phyloP scores from a whole-genome alignment of 176 grass and related monocot species.

The Oryza brachyantha region DNA sequence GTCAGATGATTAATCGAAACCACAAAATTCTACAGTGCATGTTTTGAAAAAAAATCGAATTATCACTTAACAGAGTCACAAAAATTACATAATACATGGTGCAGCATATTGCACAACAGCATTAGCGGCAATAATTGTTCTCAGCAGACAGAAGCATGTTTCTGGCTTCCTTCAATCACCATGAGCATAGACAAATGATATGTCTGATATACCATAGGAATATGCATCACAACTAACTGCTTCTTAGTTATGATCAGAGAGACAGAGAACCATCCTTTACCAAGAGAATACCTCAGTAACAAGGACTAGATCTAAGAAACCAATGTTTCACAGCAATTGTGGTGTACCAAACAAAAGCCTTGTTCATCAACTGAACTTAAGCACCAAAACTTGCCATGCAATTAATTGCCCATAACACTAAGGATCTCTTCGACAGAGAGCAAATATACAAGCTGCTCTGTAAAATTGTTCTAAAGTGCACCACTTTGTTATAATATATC shows the following conservation, averaged over 20 bases:
- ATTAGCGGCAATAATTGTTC: not conserved
- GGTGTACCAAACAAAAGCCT: not conserved
- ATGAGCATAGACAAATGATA: constrained; percentile 5
- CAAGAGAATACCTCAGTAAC: not conserved
- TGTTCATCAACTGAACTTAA: not conserved
- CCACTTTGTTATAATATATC: not conserved
- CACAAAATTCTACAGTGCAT: constrained; percentile 9
- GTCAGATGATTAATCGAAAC: not conserved
- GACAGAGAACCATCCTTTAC: not conserved
- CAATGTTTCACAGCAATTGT: not conserved
- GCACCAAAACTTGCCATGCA: not conserved
- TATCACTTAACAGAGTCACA: constrained; percentile 10
- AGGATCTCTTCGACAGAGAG: not conserved
- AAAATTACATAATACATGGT: not conserved
- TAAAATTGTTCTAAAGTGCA: not conserved
- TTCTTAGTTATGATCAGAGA: not conserved
- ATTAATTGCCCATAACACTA: no score
- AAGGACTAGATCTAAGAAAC: not conserved
- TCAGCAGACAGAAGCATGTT: not conserved
- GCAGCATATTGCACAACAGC: not conserved
- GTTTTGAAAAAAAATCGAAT: not conserved
- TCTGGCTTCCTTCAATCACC: not conserved
- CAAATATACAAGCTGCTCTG: not conserved
- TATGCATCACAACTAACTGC: not conserved
- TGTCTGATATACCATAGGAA: not conserved